Conservation (phyloP, 1,284 basidiomycete genomes). For the Kalmanozyma brasiliensis region DNA sequence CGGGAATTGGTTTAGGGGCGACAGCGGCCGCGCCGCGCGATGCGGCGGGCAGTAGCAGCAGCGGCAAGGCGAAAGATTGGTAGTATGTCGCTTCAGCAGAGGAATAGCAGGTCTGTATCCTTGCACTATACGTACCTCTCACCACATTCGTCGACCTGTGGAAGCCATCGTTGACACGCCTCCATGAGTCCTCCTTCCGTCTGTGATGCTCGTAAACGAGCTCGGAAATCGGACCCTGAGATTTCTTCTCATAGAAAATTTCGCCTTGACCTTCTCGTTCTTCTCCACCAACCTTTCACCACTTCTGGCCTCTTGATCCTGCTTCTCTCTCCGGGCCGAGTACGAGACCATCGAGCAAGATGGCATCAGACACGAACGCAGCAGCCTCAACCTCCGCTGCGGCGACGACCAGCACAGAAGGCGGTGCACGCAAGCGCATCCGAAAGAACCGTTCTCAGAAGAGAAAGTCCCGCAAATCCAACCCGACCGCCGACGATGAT, state of each 20-base stretch:
- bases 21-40: constrained; percentile 17
- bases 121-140: too few relatives aligned
- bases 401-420: neutral
- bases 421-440: constrained; percentile 19
- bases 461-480: constrained; percentile 10
- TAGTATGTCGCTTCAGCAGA: constrained; percentile 1
- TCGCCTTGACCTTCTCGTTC: neutral
- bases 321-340: too few relatives aligned
- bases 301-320: neutral
- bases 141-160: too few relatives aligned
- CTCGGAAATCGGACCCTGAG: neutral
- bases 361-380: constrained; percentile 8
- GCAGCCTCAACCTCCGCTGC: constrained; percentile 15
- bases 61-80: constrained; percentile 23
- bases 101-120: neutral
- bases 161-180: too few relatives aligned
- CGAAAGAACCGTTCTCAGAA: constrained; percentile 20
- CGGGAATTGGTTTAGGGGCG: constrained; percentile 14
- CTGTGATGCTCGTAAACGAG: too few relatives aligned
- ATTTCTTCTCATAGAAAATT: neutral
- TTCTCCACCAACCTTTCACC: neutral
- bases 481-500: constrained; percentile 3
- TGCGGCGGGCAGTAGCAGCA: constrained; percentile 1
- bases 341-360: neutral
- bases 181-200: too few relatives aligned